Evolutionary conservation across 345 rosid genomes (phyloP), one percentile per base, ranked within the genome.

Genomic region (Carallia pectinifolia): DNA sequence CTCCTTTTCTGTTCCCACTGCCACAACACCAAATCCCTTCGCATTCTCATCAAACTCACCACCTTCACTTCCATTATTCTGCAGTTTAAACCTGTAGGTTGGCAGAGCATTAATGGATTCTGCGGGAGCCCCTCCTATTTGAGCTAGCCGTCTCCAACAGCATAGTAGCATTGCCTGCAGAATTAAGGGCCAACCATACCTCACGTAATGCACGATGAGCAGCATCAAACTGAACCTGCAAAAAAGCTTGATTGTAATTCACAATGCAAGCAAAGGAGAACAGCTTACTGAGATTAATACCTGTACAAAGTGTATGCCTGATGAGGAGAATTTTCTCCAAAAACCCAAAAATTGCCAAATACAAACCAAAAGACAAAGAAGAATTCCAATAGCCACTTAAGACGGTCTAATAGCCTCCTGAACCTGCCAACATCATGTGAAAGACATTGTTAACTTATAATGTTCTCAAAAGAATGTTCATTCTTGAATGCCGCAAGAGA

Each of bases 41-140:
- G 17, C 30, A 19, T 18, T 61, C 16, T 27, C 65, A 60, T 29
- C 65, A 40, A 4, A 71, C 47, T 53, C 63, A 29, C 48, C 40
- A 36, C 55, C 36, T 34, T 56, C 61, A 38, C 56, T 29, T 29
- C 74, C 55, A 29, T 47, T 55, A 38, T 52, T 72, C 60, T 71
- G 80, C 47, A 67, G 38, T 68, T 76, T 71, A 53, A 62, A 71
- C 15, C 61, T 72, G 66, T 72, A 72, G 2, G 72, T 72, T 50
- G 80, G 80, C 40, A 77, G 73, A 58, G 80, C 66, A 27, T 67
- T 33, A 36, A 76, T 71, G 60, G 69, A 36, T 48, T 71, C 76
- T 8, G 61, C 10, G 10, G 80, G 16, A 30, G 76, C 76, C 52
- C 69, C 76, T 8, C 38, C 67, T 63, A 23, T 58, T 36, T 38